Base-by-base conservation (phyloP, 164 flowering plant species). In the Euptelea pleiosperma region DNA sequence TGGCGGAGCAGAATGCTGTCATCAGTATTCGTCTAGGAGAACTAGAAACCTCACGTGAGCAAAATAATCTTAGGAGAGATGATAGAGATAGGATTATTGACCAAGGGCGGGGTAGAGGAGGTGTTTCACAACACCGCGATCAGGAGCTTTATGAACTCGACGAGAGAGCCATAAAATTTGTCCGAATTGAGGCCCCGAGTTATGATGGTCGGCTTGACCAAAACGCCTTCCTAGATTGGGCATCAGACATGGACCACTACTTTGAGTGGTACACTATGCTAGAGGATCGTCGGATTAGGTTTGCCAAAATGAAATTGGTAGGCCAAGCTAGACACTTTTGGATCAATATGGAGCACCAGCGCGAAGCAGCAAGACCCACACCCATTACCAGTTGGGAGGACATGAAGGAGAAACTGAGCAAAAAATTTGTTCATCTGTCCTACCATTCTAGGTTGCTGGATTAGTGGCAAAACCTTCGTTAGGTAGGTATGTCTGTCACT, bases 161-260 rank as follows among this genome's bases (percentile, higher is more conserved):
- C 21, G 24, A 18, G 3, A 1, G 3, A 19, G 8, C 21, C 25
- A 18, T 45, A 11, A 45, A 45, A 45, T 0, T 25, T 18, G 11
- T 45, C 6, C 0, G 18, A 12, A 25, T 19, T 16, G 49, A 45
- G 22, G 22, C 49, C 25, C 25, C 49, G 18, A 45, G 24, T 19
- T 16, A 5, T 18, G 25, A 45, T 45, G 28, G 49, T 18, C 12
- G 29, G 18, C 25, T 45, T 18, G 49, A 45, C 12, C 49, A 22
- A 45, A 45, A 45, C 11, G 49, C 24, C 24, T 45, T 45, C 24
- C 24, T 18, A 18, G 25, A 45, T 19, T 45, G 49, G 49, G 18
- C 21, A 25, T 45, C 49, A 18, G 25, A 45, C 49, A 45, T 45
- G 49, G 49, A 45, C 25, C 22, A 45, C 7, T 45, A 45, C 18